These are phyloP conservation scores for Tolypocladium endophyticum DNA, from an alignment of 2,329 filamentous ascomycete genomes.

Conservation along the genomic window DNA sequence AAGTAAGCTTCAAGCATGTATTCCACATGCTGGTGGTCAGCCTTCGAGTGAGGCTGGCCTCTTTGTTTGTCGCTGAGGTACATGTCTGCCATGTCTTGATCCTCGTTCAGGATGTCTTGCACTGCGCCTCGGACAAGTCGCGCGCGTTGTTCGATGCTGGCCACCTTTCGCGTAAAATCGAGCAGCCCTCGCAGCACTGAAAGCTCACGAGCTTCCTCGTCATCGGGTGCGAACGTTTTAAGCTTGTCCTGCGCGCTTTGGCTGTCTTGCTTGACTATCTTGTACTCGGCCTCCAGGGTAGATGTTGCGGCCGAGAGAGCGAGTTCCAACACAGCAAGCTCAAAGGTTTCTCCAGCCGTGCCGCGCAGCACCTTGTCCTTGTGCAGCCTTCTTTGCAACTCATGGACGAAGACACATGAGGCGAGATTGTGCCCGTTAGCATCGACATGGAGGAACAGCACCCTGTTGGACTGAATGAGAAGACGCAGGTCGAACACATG, in stretches of 20 bases:
- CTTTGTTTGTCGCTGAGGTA: not conserved
- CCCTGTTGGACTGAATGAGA: not conserved
- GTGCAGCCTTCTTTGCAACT: not conserved
- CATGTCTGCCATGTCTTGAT: not conserved
- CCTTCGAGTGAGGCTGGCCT: not conserved
- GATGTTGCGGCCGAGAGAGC: not conserved
- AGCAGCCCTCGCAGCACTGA: not conserved
- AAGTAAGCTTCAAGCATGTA: not conserved
- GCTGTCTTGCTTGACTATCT: not conserved
- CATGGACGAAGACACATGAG: not conserved
- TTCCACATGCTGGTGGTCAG: not conserved
- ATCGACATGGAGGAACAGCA: not conserved
- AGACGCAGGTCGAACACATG: not conserved
- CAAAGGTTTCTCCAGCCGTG: not conserved
- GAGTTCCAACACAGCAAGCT: not conserved
- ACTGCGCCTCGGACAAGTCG: not conserved
- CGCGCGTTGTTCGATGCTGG: not conserved
- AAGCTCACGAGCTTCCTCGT: not conserved
- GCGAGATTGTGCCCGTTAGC: not conserved
- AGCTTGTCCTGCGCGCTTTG: not conserved
- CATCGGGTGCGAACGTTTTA: not conserved
- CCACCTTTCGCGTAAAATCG: not conserved
- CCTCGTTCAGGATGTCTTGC: not conserved
- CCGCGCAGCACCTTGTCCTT: not conserved
- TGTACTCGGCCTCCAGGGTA: not conserved